Evolutionary conservation across 208 protist species (phyloP), one percentile per base, ranked within the genome.

Genomic region (Acanthamoeba sp.): DNA sequence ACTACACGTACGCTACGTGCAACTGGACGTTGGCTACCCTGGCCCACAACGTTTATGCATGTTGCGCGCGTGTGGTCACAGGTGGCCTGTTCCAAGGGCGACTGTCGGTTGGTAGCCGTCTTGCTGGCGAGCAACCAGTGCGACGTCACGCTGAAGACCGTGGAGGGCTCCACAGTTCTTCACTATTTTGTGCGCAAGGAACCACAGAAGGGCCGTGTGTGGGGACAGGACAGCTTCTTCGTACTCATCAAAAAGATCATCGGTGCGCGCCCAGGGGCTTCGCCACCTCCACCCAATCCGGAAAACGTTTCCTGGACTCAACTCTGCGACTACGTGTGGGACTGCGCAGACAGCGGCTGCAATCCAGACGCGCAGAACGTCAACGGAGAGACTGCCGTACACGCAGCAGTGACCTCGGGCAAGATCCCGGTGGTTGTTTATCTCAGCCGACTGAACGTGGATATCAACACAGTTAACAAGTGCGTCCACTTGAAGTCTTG

Each of bases 101-200:
- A 88, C 22, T 55, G 42, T 16, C 48, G 32, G 22, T 42, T 88
- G 40, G 80, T 88, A 45, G 40, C 42, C 9, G n/a, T 88, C 20
- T 38, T 88, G 80, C 22, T 88, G 45, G 40, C 48, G 45, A 34
- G 27, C 48, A 55, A 55, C 29, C 6, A 40, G n/a, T 88, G 80
- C 52, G 80, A 88, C 29, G 80, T 88, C 6, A 64, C 42, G 45
- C 80, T 55, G 4, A 55, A 36, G 32, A 64, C 80, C 32, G 80
- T 88, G 80, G 80, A 88, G 42, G 80, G 80, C 48, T n/a, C 80
- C 27, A 88, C 80, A 0, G 48, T 62, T 12, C 80, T 88, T 12
- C 80, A 62, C 45, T 88, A 88, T n/a, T 88, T 88, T 24, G 80
- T 88, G 45, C 45, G 80, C 5, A 32, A 62, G 5, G 52, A 88